Conservation (phyloP, 768 basidiomycete genomes). For the Mycena filopes region DNA sequence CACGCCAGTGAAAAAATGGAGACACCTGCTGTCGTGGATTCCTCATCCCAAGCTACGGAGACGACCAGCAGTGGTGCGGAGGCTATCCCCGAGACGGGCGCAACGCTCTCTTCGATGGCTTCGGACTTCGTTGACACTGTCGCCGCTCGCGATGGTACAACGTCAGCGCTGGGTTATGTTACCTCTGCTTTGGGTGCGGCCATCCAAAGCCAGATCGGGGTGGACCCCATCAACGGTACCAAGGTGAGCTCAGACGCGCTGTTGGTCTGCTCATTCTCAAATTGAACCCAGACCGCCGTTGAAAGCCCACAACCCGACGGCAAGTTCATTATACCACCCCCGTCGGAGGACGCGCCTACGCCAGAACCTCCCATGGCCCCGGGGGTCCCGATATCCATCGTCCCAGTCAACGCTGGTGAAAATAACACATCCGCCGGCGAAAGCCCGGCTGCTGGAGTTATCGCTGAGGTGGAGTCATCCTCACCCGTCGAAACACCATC, state of each 20-base stretch:
- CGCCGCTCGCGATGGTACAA: conserved; percentile 49
- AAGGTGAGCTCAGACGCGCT: conserved; percentile 40
- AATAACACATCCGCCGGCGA: conserved; percentile 39
- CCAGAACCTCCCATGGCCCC: conserved; percentile 40
- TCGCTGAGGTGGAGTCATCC: background rate
- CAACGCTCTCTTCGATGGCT: conserved; percentile 45
- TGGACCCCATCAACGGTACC: conserved; percentile 51
- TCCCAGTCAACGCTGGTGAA: conserved; percentile 55
- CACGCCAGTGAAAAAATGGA: conserved; percentile 17
- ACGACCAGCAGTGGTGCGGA: conserved; percentile 30
- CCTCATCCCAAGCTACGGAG: conserved; percentile 9
- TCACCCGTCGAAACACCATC: conserved; percentile 18
- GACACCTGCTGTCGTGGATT: conserved; percentile 14
- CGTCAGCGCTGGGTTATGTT: conserved; percentile 51
- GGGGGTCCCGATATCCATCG: conserved; percentile 48
- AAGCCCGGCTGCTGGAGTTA: background rate
- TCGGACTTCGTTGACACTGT: conserved; percentile 51
- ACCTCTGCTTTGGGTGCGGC: conserved; percentile 52
- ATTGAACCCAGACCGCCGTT: conserved; percentile 26
- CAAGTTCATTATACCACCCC: conserved; percentile 18
- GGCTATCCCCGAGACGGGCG: conserved; percentile 22
- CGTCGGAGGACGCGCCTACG: conserved; percentile 9
- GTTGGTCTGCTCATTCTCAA: conserved; percentile 11
- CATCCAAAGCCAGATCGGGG: conserved; percentile 49
- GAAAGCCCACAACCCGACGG: conserved; percentile 31